Percentiles rank a stretch among this genome's conserved stretches.
Conservation (phyloP, 352 stramenopile species). For the Pythium oligandrum region DNA sequence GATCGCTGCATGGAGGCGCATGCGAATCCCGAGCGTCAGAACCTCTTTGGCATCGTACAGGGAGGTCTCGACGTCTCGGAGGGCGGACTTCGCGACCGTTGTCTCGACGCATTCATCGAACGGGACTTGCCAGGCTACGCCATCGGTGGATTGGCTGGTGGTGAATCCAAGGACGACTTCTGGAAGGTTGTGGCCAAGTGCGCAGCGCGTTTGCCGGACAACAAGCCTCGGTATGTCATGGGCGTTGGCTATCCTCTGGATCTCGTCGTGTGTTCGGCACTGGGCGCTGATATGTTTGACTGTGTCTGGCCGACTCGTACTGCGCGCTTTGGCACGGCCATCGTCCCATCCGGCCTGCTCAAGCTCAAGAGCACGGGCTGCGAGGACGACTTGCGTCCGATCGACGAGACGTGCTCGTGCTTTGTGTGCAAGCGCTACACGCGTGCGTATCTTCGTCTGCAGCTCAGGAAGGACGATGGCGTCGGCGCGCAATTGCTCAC, state of each 20-base stretch:
- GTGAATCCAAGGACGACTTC: constrained; percentile 93
- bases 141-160: constrained; percentile 94
- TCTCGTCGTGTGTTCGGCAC: constrained; percentile 94
- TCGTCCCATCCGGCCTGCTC: constrained; percentile 67
- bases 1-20: constrained; percentile 94
- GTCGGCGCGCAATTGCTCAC: constrained; percentile 71
- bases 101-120: constrained; percentile 85
- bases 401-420: constrained; percentile 66
- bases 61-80: constrained; percentile 89
- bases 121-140: constrained; percentile 89
- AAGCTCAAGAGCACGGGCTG: constrained; percentile 66
- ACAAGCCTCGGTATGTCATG: constrained; percentile 98
- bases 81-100: constrained; percentile 92
- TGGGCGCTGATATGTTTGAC: constrained; percentile 98
- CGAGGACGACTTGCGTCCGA: constrained; percentile 47
- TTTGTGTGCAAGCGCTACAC: constrained; percentile 74
- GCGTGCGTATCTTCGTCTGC: constrained; percentile 57
- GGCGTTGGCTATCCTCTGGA: constrained; percentile 97
- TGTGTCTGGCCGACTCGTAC: constrained; percentile 97
- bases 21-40: constrained; percentile 82
- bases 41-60: constrained; percentile 97
- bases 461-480: constrained; percentile 72
- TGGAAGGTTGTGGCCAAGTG: constrained; percentile 91
- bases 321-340: constrained; percentile 93
- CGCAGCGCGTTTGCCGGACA: constrained; percentile 72